Evolutionary conservation across 495 filamentous ascomycete genomes (phyloP).

Genomic region (Annulohypoxylon stygium): DNA sequence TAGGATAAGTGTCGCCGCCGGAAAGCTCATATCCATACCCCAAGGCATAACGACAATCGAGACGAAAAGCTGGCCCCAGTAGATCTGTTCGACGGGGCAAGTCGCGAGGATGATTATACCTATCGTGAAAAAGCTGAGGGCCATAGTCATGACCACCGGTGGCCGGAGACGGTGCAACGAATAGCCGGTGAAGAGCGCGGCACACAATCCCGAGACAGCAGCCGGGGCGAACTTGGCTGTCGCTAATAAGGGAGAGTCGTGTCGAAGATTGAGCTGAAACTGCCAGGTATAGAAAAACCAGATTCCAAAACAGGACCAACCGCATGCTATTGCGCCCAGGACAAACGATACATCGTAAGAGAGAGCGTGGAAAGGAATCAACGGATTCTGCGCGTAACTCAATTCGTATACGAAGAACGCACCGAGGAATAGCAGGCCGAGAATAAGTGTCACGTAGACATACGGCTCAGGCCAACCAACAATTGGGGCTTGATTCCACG

Average conservation of each 20-base stretch:
- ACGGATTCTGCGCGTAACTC: slow-evolving; percentile 57
- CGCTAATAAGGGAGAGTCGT: slow-evolving; percentile 58
- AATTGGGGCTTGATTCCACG: slow-evolving; percentile 71
- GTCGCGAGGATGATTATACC: slow-evolving; percentile 63
- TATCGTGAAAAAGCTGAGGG: slow-evolving; percentile 62
- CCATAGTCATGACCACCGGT: slow-evolving; percentile 62
- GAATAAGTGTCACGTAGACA: slow-evolving; percentile 66
- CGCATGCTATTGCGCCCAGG: slow-evolving; percentile 66
- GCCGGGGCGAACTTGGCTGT: slow-evolving; percentile 62
- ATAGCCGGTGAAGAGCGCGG: slow-evolving; percentile 63
- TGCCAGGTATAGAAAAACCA: slow-evolving; percentile 70
- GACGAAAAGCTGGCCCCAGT: slow-evolving; percentile 61
- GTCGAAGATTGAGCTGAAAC: slow-evolving; percentile 64
- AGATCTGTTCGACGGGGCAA: slow-evolving; percentile 62
- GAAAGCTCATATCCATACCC: slow-evolving; percentile 67
- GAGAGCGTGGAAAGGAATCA: slow-evolving; percentile 67
- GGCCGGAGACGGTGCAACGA: slow-evolving; percentile 58
- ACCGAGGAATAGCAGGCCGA: slow-evolving; percentile 64
- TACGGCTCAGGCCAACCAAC: slow-evolving; percentile 70
- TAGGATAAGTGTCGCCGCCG: slow-evolving; percentile 57
- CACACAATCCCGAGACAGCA: slow-evolving; percentile 62
- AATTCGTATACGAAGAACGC: slow-evolving; percentile 67
- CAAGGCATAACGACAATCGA: slow-evolving; percentile 62
- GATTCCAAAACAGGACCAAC: slow-evolving; percentile 74
- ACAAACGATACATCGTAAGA: slow-evolving; percentile 66